phyloP scores from a whole-genome alignment of 768 basidiomycete species.

The Chalciporus sphaerocephalus region DNA sequence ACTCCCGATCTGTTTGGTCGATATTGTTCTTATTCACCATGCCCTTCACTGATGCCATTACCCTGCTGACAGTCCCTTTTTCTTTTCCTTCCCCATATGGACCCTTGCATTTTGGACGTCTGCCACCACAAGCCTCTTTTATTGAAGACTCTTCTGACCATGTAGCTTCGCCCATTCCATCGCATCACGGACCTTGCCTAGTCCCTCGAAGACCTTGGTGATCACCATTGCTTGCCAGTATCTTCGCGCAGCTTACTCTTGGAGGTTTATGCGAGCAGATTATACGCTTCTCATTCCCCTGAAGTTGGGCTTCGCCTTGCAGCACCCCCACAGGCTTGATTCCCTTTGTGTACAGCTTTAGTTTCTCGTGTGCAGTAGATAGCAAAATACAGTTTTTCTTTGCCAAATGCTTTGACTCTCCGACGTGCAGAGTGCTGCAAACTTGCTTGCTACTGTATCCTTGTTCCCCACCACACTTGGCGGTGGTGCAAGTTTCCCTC shows the following conservation, averaged over 20 bases:
- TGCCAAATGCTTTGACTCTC: conserved; percentile 53
- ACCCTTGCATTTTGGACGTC: background rate
- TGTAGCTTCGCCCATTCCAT: background rate
- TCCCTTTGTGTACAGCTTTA: conserved; percentile 19
- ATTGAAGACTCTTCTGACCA: too few relatives aligned
- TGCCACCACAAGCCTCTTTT: background rate
- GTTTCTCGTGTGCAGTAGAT: conserved; percentile 31
- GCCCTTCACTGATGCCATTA: background rate
- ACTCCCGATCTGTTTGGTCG: background rate
- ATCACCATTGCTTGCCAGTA: background rate
- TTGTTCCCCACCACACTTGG: conserved; percentile 20
- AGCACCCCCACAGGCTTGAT: conserved; percentile 3
- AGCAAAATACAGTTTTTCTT: conserved; percentile 37
- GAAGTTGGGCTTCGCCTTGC: background rate
- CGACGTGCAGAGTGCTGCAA: conserved; percentile 38
- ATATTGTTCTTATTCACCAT: background rate
- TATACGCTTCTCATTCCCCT: background rate
- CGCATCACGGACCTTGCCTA: background rate
- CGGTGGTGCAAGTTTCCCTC: conserved; percentile 10
- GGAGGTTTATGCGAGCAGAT: background rate
- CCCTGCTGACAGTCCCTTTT: background rate
- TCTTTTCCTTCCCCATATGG: background rate
- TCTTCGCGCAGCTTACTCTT: background rate
- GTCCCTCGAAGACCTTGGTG: background rate
- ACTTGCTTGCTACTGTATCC: conserved; percentile 28